Base-by-base conservation (phyloP, 2,329 filamentous ascomycete genomes). In the Fusarium redolens region DNA sequence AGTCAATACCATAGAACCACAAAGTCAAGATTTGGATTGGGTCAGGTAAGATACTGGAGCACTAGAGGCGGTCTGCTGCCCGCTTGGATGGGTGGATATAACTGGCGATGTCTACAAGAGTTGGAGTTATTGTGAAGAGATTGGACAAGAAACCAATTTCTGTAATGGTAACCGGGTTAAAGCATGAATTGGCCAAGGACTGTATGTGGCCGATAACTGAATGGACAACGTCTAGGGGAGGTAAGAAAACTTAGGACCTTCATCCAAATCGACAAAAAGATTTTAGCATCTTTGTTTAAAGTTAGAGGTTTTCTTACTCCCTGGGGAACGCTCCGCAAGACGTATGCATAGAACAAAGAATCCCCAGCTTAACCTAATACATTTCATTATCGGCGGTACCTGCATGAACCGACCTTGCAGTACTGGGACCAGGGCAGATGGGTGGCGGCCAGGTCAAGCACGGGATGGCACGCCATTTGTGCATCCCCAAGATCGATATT, bases 381-480 rank as follows among this genome's bases (percentile, higher is more conserved):
- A 37, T 33, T 52, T 52, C 30, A 45, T 31, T 12, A 28, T 15
- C 14, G 35, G n/a, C 17, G 31, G 67, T 76, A 64, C 72, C 73
- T 77, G 73, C 72, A 77, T 77, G 61, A 72, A 65, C 66, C 61
- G 65, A 62, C 61, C 56, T 69, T 61, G 62, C 50, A 71, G 62
- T 33, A n/a, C 68, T 60, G 44, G 72, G 75, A 72, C 69, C 47
- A 65, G 75, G 69, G 73, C 65, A 61, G 30, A 58, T 62, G 69
- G 65, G 67, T 71, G 54, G 69, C 70, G 65, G 61, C 41, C 58
- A 69, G 72, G 73, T 68, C 61, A 73, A 70, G 64, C 68, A 67
- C 55, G 63, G 65, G 48, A 61, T 50, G 65, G 68, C 61, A 76
- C 74, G 72, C 65, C 70, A 75, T 75, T 64, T 74, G 74, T 73